Percentiles rank a stretch among this genome's conserved stretches.
These are phyloP conservation scores for Papilionanthe hybrid DNA, from an alignment of 116 monocot genomes.

Conservation along the genomic window DNA sequence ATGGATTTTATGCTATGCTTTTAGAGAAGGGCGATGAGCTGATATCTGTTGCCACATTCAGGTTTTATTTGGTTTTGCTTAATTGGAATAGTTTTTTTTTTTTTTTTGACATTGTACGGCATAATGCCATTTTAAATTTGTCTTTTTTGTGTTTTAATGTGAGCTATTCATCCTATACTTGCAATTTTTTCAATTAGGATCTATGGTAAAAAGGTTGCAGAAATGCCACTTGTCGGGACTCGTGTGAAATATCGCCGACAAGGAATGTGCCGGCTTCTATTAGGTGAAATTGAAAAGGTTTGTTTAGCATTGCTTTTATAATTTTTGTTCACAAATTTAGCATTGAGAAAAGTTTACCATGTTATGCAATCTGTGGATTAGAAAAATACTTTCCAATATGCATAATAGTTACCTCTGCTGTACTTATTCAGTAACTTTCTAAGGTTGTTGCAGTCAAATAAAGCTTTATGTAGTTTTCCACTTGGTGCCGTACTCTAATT, in stretches of 20 bases:
- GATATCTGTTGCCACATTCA: slow-evolving; percentile 54
- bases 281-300: slow-evolving; percentile 71
- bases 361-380: neutral
- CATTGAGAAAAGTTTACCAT: neutral
- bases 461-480: neutral
- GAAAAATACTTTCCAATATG: neutral
- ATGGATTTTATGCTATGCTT: slow-evolving; percentile 71
- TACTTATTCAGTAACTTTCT: neutral
- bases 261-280: slow-evolving; percentile 73
- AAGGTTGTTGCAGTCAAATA: neutral
- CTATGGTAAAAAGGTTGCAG: slow-evolving; percentile 58
- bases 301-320: neutral
- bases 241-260: slow-evolving; percentile 46
- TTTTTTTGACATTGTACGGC: neutral
- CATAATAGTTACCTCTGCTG: neutral
- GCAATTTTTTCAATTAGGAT: slow-evolving; percentile 25
- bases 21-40: slow-evolving; percentile 56
- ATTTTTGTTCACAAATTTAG: neutral
- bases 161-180: slow-evolving; percentile 1
- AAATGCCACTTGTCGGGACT: slow-evolving; percentile 76
- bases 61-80: slow-evolving; percentile 16
- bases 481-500: neutral
- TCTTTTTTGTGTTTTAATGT: slow-evolving; percentile 4
- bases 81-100: neutral
- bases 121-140: neutral